Conservation (phyloP, 108 stramenopile species). For the Ochromonas danica region DNA sequence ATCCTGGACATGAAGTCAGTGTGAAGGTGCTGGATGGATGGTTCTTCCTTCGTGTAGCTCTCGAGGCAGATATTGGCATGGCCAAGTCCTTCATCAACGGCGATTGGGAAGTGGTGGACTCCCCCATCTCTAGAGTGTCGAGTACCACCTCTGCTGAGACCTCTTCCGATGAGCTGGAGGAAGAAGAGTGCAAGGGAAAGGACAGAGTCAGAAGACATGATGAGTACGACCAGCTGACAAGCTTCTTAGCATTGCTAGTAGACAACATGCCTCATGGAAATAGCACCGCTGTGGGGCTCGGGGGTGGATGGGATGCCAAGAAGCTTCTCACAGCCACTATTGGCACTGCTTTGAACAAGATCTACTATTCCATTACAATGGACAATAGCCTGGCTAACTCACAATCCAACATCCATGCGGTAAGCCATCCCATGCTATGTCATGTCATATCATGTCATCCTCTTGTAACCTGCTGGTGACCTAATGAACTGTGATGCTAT, state of each 20-base stretch:
- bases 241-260: neutral
- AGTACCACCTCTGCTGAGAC: too few species aligned
- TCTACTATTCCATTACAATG: slow-evolving; percentile 51
- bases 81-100: slow-evolving; percentile 85
- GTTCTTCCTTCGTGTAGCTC: slow-evolving; percentile 86
- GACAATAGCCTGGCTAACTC: slow-evolving; percentile 77
- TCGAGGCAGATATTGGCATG: slow-evolving; percentile 84
- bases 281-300: neutral
- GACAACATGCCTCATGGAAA: neutral
- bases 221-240: neutral
- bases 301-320: neutral
- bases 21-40: slow-evolving; percentile 77
- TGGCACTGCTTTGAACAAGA: neutral
- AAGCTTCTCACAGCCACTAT: neutral
- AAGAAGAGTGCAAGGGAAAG: too few species aligned
- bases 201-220: too few species aligned
- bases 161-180: too few species aligned
- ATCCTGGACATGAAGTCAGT: slow-evolving; percentile 57
- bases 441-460: too few species aligned
- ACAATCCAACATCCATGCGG: slow-evolving; percentile 84
- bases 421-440: neutral
- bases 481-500: too few species aligned
- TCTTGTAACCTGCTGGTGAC: too few species aligned
- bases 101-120: slow-evolving; percentile 71
- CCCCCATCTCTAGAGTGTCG: slow-evolving; percentile 57